phyloP scores from a whole-genome alignment of 495 filamentous ascomycete genomes.

The Tirmania nivea region DNA sequence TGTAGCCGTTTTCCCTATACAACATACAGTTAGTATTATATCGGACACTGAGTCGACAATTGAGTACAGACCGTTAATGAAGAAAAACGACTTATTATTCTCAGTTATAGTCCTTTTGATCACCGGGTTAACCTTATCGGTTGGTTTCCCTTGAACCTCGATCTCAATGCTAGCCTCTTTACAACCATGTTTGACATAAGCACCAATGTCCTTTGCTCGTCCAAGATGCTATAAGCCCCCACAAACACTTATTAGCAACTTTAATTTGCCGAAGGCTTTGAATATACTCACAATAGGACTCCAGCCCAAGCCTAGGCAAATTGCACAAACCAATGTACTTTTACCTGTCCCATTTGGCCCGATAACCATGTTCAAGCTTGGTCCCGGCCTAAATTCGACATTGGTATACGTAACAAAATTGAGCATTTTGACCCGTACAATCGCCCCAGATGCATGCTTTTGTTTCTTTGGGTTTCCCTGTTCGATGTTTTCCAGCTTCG shows the following conservation, averaged over 20 bases:
- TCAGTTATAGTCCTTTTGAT: slow-evolving; percentile 51
- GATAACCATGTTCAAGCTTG: slow-evolving; percentile 95
- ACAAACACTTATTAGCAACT: slow-evolving; percentile 1
- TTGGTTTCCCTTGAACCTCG: slow-evolving; percentile 44
- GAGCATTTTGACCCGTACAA: slow-evolving; percentile 64
- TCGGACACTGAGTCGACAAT: neutral
- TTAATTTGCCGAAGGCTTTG: neutral
- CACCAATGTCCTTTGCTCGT: slow-evolving; percentile 59
- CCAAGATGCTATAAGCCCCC: slow-evolving; percentile 41
- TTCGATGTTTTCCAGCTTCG: neutral
- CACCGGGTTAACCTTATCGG: slow-evolving; percentile 37
- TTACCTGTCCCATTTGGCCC: slow-evolving; percentile 96
- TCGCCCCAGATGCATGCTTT: slow-evolving; percentile 55
- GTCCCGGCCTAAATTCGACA: slow-evolving; percentile 73
- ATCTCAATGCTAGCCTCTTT: slow-evolving; percentile 67
- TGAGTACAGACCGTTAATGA: neutral
- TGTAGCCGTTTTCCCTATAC: slow-evolving; percentile 23
- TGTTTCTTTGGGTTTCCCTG: slow-evolving; percentile 2
- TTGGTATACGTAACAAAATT: slow-evolving; percentile 92
- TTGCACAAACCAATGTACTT: slow-evolving; percentile 90
- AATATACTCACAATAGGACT: slow-evolving; percentile 34
- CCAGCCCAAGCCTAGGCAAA: slow-evolving; percentile 83
- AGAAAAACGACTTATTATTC: neutral
- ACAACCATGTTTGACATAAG: slow-evolving; percentile 83
- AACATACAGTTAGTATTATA: neutral